phyloP scores from a whole-genome alignment of 805 yeast genomes.

The Naumovozyma baii region DNA sequence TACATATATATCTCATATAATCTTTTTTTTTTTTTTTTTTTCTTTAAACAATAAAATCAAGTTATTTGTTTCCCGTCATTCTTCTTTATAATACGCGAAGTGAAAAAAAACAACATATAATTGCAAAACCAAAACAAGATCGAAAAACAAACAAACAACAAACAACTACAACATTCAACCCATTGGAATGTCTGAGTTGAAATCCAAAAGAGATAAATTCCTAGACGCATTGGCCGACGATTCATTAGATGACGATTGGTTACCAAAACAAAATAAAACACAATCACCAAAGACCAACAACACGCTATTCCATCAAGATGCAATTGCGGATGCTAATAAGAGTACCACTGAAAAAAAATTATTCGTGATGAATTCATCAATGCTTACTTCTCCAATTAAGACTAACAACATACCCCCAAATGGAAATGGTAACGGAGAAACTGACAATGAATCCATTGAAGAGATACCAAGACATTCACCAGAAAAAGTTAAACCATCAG shows the following conservation, averaged over 20 bases:
- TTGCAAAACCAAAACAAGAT: no score
- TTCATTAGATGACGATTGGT: background rate
- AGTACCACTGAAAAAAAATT: background rate
- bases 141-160: background rate
- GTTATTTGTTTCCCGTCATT: no score
- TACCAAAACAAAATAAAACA: background rate
- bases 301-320: background rate
- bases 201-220: background rate
- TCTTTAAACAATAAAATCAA: no score
- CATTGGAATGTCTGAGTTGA: no score
- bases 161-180: no score
- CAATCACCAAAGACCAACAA: background rate
- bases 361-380: background rate
- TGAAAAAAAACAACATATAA: no score
- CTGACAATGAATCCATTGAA: background rate
- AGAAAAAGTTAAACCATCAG: constrained; percentile 8
- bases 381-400: no score
- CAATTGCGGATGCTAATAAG: background rate
- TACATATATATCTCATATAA: no score
- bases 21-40: no score
- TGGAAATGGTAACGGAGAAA: no score
- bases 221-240: background rate
- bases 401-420: no score
- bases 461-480: background rate
- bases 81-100: no score